Evolutionary conservation across 1,139 yeast species (phyloP).

Genomic region (Lodderomyces orthopsilosis): DNA sequence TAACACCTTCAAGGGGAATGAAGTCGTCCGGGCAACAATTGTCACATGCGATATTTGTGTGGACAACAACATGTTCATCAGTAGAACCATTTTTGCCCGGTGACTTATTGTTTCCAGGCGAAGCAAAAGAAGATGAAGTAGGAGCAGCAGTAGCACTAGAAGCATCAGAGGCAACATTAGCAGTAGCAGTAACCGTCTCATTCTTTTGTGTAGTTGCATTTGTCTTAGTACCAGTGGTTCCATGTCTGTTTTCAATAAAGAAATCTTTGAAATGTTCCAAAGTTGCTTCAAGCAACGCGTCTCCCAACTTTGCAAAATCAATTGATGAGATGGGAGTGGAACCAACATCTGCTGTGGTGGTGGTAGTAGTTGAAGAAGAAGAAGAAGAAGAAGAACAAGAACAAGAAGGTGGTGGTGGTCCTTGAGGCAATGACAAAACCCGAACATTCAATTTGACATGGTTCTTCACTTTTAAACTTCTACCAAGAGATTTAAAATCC

Average conservation of each 20-base stretch:
- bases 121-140: background rate
- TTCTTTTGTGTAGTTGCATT: background rate
- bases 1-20: slow-evolving; percentile 41
- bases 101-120: background rate
- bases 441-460: slow-evolving; percentile 29
- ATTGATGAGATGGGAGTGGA: slow-evolving; percentile 9
- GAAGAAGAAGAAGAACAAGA: background rate
- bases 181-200: slow-evolving; percentile 3
- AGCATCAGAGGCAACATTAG: too few species aligned
- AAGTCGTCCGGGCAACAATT: slow-evolving; percentile 32
- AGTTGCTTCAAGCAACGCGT: slow-evolving; percentile 24
- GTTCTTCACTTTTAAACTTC: slow-evolving; percentile 48
- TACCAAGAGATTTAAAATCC: slow-evolving; percentile 45
- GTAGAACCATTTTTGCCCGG: background rate
- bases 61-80: slow-evolving; percentile 13
- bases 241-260: slow-evolving; percentile 6
- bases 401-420: slow-evolving; percentile 9
- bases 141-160: slow-evolving; percentile 3
- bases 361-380: background rate
- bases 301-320: slow-evolving; percentile 24
- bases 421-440: slow-evolving; percentile 13
- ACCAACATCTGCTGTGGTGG: background rate
- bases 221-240: background rate
- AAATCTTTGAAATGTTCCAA: slow-evolving; percentile 24
- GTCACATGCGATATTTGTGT: slow-evolving; percentile 37